A percentile compares a stretch with the other conserved stretches of the same genome.
These are phyloP conservation scores for Elymus sibiricus DNA, from an alignment of 176 grass and related monocot species.

Conservation along the genomic window DNA sequence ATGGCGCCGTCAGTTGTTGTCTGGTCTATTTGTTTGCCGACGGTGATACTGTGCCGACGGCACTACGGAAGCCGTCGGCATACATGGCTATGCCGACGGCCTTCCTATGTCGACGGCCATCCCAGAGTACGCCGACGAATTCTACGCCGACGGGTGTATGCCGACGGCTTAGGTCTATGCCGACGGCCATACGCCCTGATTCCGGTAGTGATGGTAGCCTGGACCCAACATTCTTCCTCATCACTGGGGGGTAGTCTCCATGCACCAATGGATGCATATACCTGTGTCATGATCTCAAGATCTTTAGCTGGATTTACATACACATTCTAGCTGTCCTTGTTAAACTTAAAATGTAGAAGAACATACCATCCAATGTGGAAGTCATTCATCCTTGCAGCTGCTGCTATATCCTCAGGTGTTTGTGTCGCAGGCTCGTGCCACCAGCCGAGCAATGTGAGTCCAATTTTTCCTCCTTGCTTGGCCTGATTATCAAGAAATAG, in stretches of 20 bases:
- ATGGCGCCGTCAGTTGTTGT: too few species aligned
- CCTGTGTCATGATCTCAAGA: constrained; percentile 35
- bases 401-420: constrained; percentile 61
- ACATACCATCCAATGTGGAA: constrained; percentile 90
- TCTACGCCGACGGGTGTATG: too few species aligned
- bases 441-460: constrained; percentile 66
- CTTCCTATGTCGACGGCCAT: too few species aligned
- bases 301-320: background rate
- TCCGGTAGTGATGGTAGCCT: constrained; percentile 56
- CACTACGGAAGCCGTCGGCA: too few species aligned
- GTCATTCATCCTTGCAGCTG: constrained; percentile 70
- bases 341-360: background rate
- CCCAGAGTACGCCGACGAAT: too few species aligned
- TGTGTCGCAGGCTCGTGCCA: constrained; percentile 66
- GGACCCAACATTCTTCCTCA: constrained; percentile 65
- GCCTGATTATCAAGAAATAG: constrained; percentile 32
- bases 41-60: too few species aligned
- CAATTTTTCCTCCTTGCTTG: constrained; percentile 75
- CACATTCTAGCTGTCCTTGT: background rate
- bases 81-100: too few species aligned
- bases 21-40: too few species aligned
- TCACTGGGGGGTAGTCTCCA: constrained; percentile 73
- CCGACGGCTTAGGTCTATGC: too few species aligned
- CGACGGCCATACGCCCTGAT: too few species aligned
- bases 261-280: constrained; percentile 71